Conservation (phyloP, 495 filamentous ascomycete species). For the Cairneyella variabilis region DNA sequence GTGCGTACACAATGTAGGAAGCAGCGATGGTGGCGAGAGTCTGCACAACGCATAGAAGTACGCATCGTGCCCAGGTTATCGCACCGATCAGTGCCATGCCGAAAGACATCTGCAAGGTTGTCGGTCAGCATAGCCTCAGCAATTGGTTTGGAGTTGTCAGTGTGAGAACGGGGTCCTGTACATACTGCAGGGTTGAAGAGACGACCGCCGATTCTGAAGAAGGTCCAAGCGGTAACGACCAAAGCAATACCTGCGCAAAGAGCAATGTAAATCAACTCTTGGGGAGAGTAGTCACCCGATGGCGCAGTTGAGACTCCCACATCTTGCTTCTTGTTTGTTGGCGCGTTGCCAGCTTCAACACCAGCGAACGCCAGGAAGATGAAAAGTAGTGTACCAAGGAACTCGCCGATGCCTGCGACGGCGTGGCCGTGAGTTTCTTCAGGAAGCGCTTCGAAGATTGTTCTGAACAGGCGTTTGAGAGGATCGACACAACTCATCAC, state of each 20-base stretch:
- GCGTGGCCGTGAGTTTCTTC: slow-evolving; percentile 10
- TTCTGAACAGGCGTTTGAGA: slow-evolving; percentile 12
- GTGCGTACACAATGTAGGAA: slow-evolving; percentile 44
- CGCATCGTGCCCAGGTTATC: slow-evolving; percentile 43
- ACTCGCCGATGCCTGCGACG: slow-evolving; percentile 20
- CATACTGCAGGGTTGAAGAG: slow-evolving; percentile 63
- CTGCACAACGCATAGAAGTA: slow-evolving; percentile 50
- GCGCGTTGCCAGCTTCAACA: slow-evolving; percentile 35
- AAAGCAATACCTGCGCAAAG: slow-evolving; percentile 56
- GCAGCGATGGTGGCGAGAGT: slow-evolving; percentile 53
- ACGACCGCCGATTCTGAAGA: slow-evolving; percentile 61
- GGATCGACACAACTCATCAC: slow-evolving; percentile 10
- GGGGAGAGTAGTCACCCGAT: slow-evolving; percentile 7
- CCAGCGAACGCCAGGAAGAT: slow-evolving; percentile 35
- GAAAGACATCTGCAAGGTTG: slow-evolving; percentile 42
- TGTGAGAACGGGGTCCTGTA: slow-evolving; percentile 17
- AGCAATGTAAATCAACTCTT: slow-evolving; percentile 59
- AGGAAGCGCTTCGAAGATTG: slow-evolving; percentile 11
- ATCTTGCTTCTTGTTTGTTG: slow-evolving; percentile 29
- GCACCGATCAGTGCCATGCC: slow-evolving; percentile 56
- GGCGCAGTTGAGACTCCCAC: slow-evolving; percentile 5
- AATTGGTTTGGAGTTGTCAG: neutral
- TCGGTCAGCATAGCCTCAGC: neutral
- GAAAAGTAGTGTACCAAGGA: slow-evolving; percentile 20
- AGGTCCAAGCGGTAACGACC: slow-evolving; percentile 60